Conservation (phyloP, 164 flowering plant genomes). For the Vitis cinerea region DNA sequence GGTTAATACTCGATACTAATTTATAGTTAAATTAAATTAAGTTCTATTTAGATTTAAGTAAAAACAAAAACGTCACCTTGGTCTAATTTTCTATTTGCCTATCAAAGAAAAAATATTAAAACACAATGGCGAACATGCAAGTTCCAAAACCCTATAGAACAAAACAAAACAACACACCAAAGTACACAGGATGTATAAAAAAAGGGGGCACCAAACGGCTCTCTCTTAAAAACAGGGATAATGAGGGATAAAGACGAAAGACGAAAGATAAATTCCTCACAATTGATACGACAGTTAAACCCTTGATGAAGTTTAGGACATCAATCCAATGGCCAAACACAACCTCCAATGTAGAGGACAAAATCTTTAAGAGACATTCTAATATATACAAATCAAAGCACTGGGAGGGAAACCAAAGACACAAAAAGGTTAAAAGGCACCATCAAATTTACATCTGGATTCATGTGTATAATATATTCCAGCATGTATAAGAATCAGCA, state of each 20-base stretch:
- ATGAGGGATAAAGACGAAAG: not conserved
- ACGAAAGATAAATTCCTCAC: constrained; percentile 57
- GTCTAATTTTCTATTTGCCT: no score
- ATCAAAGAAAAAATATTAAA: no score
- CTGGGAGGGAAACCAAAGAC: not conserved
- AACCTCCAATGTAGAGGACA: constrained; percentile 84
- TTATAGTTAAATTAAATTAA: no score
- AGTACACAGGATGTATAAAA: not conserved
- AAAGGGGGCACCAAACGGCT: not conserved
- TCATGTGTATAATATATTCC: not conserved
- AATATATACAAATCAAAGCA: not conserved
- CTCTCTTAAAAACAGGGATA: not conserved
- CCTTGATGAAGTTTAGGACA: constrained; percentile 58
- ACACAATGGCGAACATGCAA: no score
- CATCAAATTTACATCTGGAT: not conserved
- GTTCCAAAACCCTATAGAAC: no score
- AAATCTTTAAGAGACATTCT: constrained; percentile 43
- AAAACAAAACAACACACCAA: not conserved
- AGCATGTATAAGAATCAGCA: no score
- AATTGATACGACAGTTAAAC: constrained; percentile 32
- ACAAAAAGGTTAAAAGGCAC: not conserved
- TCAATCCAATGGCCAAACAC: constrained; percentile 97
- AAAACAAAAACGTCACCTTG: no score
- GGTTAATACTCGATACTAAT: no score
- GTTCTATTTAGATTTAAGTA: no score